Percentiles rank a stretch among this genome's conserved stretches.
These are phyloP conservation scores for Pythium sukuiense DNA, from an alignment of 352 stramenopile species.

Conservation along the genomic window DNA sequence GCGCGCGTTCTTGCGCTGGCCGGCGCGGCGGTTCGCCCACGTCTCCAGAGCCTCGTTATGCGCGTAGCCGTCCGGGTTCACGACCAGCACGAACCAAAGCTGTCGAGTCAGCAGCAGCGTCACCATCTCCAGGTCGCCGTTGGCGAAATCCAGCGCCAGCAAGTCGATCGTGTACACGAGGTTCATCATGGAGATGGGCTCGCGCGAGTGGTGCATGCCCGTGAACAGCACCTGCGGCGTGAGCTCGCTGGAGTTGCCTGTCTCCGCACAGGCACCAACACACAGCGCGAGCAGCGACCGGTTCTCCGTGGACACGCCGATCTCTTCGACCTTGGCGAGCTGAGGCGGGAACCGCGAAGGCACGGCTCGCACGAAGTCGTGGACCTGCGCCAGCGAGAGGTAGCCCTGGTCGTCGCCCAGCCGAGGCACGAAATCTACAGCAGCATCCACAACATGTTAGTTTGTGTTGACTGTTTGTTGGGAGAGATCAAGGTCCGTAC, in stretches of 20 bases:
- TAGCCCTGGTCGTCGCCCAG: conserved; percentile 64
- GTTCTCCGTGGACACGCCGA: conserved; percentile 61
- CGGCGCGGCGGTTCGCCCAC: conserved; percentile 46
- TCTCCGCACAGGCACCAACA: conserved; percentile 47
- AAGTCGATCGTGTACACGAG: conserved; percentile 84
- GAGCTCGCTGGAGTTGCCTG: neutral
- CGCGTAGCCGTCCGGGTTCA: conserved; percentile 84
- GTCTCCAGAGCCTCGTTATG: conserved; percentile 65
- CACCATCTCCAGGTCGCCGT: conserved; percentile 53
- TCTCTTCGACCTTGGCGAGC: conserved; percentile 52
- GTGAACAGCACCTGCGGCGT: conserved; percentile 74
- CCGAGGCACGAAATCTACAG: conserved; percentile 32
- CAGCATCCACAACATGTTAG: too few relatives aligned
- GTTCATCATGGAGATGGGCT: conserved; percentile 91
- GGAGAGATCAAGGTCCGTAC: conserved; percentile 2
- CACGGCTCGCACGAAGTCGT: conserved; percentile 51
- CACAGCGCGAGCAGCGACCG: conserved; percentile 67
- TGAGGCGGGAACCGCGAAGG: conserved; percentile 31
- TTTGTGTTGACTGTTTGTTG: too few relatives aligned
- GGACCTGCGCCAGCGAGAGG: conserved; percentile 61
- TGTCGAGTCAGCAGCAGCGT: conserved; percentile 65
- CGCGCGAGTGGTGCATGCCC: conserved; percentile 81
- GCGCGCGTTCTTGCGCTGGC: conserved; percentile 73
- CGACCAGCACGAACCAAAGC: conserved; percentile 82
- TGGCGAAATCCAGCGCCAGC: conserved; percentile 53